Evolutionary conservation across 352 stramenopile species (phyloP), one percentile per base, ranked within the genome.

Genomic region (Discostella stelligera): DNA sequence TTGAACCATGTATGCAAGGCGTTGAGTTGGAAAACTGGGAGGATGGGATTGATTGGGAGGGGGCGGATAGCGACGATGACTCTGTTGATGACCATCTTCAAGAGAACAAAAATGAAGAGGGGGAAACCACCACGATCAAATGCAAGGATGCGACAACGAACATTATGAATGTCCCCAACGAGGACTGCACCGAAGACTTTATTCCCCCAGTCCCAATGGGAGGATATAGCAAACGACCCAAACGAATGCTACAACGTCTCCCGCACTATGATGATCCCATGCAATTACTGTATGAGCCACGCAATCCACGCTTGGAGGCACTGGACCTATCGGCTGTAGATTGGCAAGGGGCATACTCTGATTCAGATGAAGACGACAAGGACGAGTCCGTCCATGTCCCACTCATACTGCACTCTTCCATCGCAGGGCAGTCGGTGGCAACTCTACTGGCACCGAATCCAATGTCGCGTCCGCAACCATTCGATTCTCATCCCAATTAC

Each of bases 1-100:
- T 91, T 18, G 41, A 74, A 18, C 74, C 84, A 13, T 21, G 30
- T 0, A 89, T 91, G 71, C 82, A 90, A 71, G 71, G 86, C 44
- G 59, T 93, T 0, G 77, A 90, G 63, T 66, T 92, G 14, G 79
- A 78, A n/a, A 73, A 93, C 68, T 93, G 88, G 88, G 88, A 93
- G 76, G 76, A 72, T 32, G 72, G 84, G 44, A 91, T 93, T 54
- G 56, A 90, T 73, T 93, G 88, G 88, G 77, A 86, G 44, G 86
- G 83, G 44, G 79, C 66, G 20, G 60, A 69, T 53, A 69, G 74
- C 46, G 62, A 66, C 27, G 67, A 74, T 20, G 66, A 60, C 20
- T 48, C 69, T 27, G 59, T 66, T 25, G 20, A 66, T 4, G 58
- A 77, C 50, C 0, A 58, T 25, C 27, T 2, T 32, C 30, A 75